Evolutionary conservation across 768 basidiomycete species (phyloP), one percentile per base, ranked within the genome.

Genomic region (Sarcodon sp.): DNA sequence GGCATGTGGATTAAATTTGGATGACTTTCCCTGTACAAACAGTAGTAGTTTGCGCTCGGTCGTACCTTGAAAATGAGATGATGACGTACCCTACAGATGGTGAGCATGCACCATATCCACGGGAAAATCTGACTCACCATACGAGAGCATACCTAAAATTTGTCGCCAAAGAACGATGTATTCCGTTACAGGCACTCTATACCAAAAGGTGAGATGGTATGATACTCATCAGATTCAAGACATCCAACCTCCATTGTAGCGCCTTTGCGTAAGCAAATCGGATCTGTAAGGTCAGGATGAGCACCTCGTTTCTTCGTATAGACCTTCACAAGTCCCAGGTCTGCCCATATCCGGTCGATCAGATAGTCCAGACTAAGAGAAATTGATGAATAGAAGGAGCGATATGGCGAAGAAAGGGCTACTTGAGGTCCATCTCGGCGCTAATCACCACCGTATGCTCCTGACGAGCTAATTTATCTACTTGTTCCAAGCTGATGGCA

Each of bases 261-360:
- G 0, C 94, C 96, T 60, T 79, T 84, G 50, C 94, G 75, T 51
- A 97, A 64, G 64, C 87, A 89, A 44, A 98, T 79, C 21, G 96
- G 96, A 63, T 99, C 96, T 1, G 71, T 65, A 10, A 99, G 65
- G 62, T 98, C 96, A 3, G 96, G 93, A 54, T 86, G 87, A 32
- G 74, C 87, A n/a, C 94, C 96, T 39, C 96, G 75, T 62, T 93
- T 93, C 67, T 99, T 99, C 3, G 96, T 99, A 64, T 97, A 99
- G 41, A 99, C 79, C 59, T 92, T 93, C 47, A 85, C 84, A 6
- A 89, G 73, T 46, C 73, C 69, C n/a, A 91, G 73, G 50, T 85
- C 77, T 31, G 80, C 82, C 84, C 83, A 88, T 51, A 87, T 80
- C 16, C 79, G 74, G 52, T 83, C 83, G 48, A 87, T 75, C 35